These are phyloP conservation scores for Pythium apleroticum DNA, from an alignment of 352 stramenopile species.

Conservation along the genomic window DNA sequence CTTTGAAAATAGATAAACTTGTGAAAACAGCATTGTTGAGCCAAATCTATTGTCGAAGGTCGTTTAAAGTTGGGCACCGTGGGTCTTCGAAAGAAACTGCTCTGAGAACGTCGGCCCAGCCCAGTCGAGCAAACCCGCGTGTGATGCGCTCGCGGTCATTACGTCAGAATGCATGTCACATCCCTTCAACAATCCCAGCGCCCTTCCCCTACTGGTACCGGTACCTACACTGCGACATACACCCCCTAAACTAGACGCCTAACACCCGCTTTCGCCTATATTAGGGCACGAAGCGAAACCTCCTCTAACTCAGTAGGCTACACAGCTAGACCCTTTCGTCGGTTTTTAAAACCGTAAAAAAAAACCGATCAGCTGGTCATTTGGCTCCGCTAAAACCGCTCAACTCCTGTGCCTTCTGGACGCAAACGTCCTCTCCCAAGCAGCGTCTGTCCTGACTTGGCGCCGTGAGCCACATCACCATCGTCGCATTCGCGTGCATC, in stretches of 20 bases:
- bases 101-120: not conserved
- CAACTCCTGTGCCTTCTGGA: not conserved
- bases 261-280: too few species aligned
- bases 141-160: not conserved
- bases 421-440: not conserved
- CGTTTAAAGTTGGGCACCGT: not conserved
- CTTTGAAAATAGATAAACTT: not conserved
- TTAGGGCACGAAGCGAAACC: too few species aligned
- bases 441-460: not conserved
- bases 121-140: too few species aligned
- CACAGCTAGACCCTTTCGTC: too few species aligned
- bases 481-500: not conserved
- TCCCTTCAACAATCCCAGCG: not conserved
- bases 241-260: too few species aligned
- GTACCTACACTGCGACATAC: too few species aligned
- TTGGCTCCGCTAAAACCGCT: not conserved
- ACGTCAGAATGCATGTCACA: slow-evolving; percentile 3
- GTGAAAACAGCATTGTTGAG: not conserved
- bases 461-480: not conserved
- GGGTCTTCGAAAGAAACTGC: slow-evolving; percentile 23
- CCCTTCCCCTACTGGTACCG: not conserved
- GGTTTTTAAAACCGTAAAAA: too few species aligned
- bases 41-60: slow-evolving; percentile 3
- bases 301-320: too few species aligned
- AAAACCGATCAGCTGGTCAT: not conserved